Base-by-base conservation (phyloP, 2,329 filamentous ascomycete species). In the Metarhizium anisopliae region DNA sequence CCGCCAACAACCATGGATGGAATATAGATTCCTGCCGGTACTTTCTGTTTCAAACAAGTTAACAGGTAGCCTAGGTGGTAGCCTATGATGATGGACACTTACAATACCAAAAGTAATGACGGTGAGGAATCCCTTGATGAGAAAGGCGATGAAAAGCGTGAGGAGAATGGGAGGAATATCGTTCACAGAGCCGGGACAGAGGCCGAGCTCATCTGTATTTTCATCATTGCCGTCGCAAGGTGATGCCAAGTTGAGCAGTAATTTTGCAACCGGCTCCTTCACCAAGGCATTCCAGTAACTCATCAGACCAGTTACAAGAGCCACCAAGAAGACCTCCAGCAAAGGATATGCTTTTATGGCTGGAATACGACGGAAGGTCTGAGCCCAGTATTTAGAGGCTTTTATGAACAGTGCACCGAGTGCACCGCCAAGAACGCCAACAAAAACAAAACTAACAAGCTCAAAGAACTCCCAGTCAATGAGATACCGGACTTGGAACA, bases 1-100 rank as follows among this genome's bases (percentile, higher is more conserved):
- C 94, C 94, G 60, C 94, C 94, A 18, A 97, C 90, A 32, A 97
- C 94, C 94, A 99, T 99, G 63, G 93, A 96, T 3, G 94, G 94
- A 2, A 99, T 92, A 64, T 99, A 99, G 62, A 99, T 96, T 60
- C 94, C 94, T 1, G 93, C 91, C 10, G 94, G 94, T 0, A 97
- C 85, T 78, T 97, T 97, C 78, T 83, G 67, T 51, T 7, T 13
- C 1, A 18, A 20, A 16, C 2, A 5, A n/a, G 56, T 68, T 52
- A 67, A 16, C 4, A 49, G 13, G n/a, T 2, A 30, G 45, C 11
- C 45, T 6, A 52, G 6, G n/a, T 16, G n/a, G 16, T 6, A 18
- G 43, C 14, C n/a, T 16, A 3, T 16, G 7, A 47, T 20, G 20
- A 11, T 8, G 25, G 16, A 8, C 2, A 77, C 81, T 70, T 71